Base-by-base conservation (phyloP, 352 stramenopile species). In the Phytophthora nicotianae region DNA sequence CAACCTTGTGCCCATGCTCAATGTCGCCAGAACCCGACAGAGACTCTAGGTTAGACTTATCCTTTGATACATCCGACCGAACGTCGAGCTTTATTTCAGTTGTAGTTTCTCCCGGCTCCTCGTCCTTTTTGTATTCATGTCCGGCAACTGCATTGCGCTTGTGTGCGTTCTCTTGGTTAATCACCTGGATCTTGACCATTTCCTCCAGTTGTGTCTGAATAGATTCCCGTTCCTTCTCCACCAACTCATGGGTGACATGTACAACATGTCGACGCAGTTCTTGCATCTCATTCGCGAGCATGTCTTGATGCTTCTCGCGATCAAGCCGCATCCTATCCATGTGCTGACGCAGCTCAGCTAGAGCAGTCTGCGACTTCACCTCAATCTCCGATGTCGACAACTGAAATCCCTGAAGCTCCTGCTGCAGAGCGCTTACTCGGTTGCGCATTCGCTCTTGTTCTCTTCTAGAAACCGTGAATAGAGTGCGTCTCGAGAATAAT, bases 251-350 rank as follows among this genome's bases (percentile, higher is more conserved):
- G 20, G 80, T 88, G 37, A 79, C 65, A 13, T 61, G 51, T 14
- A 85, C 53, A 42, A 89, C 74, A n/a, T 84, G 75, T 3, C 55
- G 51, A 20, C 81, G 75, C 33, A 91, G 49, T 29, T 79, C 62
- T 66, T 81, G 71, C 81, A 91, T 91, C 58, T 91, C 81, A n/a
- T 58, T 72, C 9, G 77, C 50, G 58, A 91, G 79, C 57, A 79
- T 76, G n/a, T 79, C 38, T 46, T 89, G 79, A 56, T 91, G 78
- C 38, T 65, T 71, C 58, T 82, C 68, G 20, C 83, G 77, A 56
- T 88, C 73, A 5, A 52, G 24, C 29, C 72, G 70, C 73, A 89
- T 87, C 19, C 64, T 72, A 29, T 68, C 51, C 47, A 89, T 68
- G 40, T 88, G 68, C 4, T 53, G 38, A 5, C 72, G 65, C 55